A percentile compares a stretch with the other conserved stretches of the same genome.
phyloP scores from a whole-genome alignment of 768 basidiomycete genomes.

The Lentinula guzmanii region DNA sequence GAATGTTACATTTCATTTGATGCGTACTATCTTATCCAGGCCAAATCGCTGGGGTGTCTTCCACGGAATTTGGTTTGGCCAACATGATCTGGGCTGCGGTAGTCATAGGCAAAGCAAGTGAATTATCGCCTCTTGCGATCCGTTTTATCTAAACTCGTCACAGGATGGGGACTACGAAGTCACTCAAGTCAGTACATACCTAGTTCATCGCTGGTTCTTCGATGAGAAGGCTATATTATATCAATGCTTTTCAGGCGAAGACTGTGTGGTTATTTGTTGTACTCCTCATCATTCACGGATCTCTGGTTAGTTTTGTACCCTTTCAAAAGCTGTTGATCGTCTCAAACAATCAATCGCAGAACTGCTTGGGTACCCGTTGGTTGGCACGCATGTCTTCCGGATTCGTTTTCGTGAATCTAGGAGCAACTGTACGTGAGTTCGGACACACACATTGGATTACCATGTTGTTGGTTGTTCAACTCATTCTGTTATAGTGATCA shows the following conservation, averaged over 20 bases:
- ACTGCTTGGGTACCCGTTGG: slow-evolving; percentile 68
- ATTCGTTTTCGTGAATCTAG: slow-evolving; percentile 87
- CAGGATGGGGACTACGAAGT: slow-evolving; percentile 55
- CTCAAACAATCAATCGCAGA: slow-evolving; percentile 24
- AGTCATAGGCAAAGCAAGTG: slow-evolving; percentile 43
- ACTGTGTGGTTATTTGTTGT: slow-evolving; percentile 74
- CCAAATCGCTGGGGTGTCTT: slow-evolving; percentile 81
- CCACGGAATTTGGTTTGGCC: slow-evolving; percentile 78
- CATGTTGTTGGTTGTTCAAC: neutral
- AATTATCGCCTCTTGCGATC: slow-evolving; percentile 4
- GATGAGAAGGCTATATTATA: slow-evolving; percentile 1
- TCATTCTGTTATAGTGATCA: slow-evolving; percentile 58
- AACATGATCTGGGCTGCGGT: slow-evolving; percentile 81
- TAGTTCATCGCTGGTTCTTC: neutral
- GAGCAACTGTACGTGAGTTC: slow-evolving; percentile 58
- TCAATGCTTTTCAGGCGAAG: slow-evolving; percentile 40
- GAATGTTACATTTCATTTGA: neutral
- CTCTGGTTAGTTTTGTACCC: slow-evolving; percentile 38
- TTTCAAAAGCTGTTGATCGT: neutral
- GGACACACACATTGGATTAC: neutral
- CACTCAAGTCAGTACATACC: slow-evolving; percentile 36
- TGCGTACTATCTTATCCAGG: slow-evolving; percentile 32
- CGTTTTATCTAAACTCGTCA: slow-evolving; percentile 1
- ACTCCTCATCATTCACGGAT: slow-evolving; percentile 72
- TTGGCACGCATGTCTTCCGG: slow-evolving; percentile 68